Evolutionary conservation across 2,329 filamentous ascomycete genomes (phyloP), one percentile per base, ranked within the genome.

Genomic region (Emydomyces testavorans): DNA sequence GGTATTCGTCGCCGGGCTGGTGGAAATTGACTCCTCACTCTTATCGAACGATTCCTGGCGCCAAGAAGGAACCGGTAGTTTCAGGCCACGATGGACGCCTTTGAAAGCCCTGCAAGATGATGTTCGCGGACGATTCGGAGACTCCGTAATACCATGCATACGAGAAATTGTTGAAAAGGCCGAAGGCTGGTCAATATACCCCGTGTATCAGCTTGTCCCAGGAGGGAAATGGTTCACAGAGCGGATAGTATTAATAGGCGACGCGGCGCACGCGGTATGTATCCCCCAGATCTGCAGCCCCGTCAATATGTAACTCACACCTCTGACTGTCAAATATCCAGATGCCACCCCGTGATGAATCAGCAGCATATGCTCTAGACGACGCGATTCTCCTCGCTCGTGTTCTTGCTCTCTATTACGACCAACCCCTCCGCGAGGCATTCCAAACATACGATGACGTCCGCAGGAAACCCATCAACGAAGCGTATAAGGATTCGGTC

Each of bases 341-440:
- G 68, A 71, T 72, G 69, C 69, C 69, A 1, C 69, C 69, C 0
- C 64, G 65, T 18, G 69, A 70, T 37, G 69, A 72, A 56, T 69
- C 66, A 4, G 67, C 67, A 6, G 64, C 67, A 1, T 66, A 68
- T 43, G 68, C 67, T 1, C 58, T 72, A 4, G 69, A 71, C 50
- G 69, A 71, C 47, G 64, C 65, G 1, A 65, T 72, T 20, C 53
- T 71, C 0, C 63, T 72, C 48, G 63, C 68, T 10, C 63, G 66
- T 1, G 60, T 66, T 13, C 50, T 71, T 1, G 52, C 61, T 1
- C 53, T 59, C 5, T 62, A 67, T 49, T 56, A 62, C 11, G 52
- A 56, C 15, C 59, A 64, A 16, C 61, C 64, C 2, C 51, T 65
- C 7, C 37, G 50, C 2, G 58, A 62, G 11, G 57, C 59, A 0